These are phyloP conservation scores for Rhodotorula sp. DNA, from an alignment of 1,284 basidiomycete species.

Conservation along the genomic window DNA sequence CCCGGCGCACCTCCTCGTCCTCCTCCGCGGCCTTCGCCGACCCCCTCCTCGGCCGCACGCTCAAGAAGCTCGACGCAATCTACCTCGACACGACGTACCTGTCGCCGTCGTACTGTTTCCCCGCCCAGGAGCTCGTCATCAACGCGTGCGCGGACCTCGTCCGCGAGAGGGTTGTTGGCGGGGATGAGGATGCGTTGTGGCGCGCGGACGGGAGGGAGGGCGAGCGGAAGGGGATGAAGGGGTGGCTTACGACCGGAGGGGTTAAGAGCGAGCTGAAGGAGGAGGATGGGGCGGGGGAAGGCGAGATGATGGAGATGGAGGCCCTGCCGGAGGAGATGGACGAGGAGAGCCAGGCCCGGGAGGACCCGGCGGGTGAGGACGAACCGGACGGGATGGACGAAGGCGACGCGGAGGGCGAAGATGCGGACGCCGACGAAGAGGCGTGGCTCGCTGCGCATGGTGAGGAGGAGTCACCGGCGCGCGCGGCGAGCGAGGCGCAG, in stretches of 20 bases:
- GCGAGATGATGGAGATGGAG: conserved; percentile 37
- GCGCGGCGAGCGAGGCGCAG: neutral
- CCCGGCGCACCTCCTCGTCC: neutral
- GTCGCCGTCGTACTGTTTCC: conserved; percentile 92
- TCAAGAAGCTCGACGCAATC: conserved; percentile 77
- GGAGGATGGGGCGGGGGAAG: conserved; percentile 37
- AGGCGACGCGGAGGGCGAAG: neutral
- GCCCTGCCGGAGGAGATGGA: neutral
- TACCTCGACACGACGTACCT: conserved; percentile 98
- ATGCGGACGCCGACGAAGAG: conserved; percentile 3
- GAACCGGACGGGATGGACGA: no score
- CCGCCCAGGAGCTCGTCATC: conserved; percentile 89
- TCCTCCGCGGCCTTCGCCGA: neutral
- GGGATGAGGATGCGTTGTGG: conserved; percentile 44
- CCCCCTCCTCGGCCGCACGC: conserved; percentile 51
- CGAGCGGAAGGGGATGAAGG: conserved; percentile 45
- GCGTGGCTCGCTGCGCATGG: conserved; percentile 21
- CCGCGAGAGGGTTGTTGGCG: conserved; percentile 57
- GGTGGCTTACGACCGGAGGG: conserved; percentile 49
- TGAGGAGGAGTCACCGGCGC: neutral
- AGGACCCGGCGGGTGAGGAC: neutral
- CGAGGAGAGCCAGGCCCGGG: neutral
- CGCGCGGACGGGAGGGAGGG: conserved; percentile 34
- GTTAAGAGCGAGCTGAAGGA: conserved; percentile 50
- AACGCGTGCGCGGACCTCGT: conserved; percentile 86